These are phyloP conservation scores for Cokeromyces recurvatus DNA, from an alignment of 371 early-diverging fungal species.

Conservation along the genomic window DNA sequence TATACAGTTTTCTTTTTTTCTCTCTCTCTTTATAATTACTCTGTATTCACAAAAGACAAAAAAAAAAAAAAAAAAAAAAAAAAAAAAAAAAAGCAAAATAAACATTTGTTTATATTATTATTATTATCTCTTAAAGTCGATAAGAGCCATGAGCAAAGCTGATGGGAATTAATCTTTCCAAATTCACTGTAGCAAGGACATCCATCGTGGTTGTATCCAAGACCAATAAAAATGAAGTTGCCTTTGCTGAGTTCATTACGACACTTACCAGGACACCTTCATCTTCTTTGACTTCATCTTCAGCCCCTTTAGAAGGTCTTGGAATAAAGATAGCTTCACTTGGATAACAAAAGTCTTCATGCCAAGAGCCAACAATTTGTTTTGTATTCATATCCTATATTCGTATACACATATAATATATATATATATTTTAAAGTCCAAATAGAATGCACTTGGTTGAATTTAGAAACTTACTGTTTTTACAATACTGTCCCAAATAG, in stretches of 20 bases:
- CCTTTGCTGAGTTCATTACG: constrained; percentile 61
- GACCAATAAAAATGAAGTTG: constrained; percentile 63
- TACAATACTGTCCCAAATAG: constrained; percentile 68
- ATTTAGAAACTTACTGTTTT: constrained; percentile 57
- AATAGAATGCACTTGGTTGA: too few species aligned
- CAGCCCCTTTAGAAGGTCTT: constrained; percentile 27
- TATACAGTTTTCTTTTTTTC: too few species aligned
- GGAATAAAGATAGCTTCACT: constrained; percentile 72
- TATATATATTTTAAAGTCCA: too few species aligned
- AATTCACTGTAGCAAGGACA: constrained; percentile 59
- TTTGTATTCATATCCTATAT: constrained; percentile 26
- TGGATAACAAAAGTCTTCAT: constrained; percentile 62
- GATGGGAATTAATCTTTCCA: constrained; percentile 57
- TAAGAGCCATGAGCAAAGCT: constrained; percentile 55
- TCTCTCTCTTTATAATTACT: too few species aligned
- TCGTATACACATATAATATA: too few species aligned
- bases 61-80: too few species aligned
- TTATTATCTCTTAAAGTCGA: constrained; percentile 13
- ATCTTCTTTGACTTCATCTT: constrained; percentile 63
- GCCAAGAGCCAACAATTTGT: constrained; percentile 37
- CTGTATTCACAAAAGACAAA: too few species aligned
- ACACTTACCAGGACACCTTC: constrained; percentile 69
- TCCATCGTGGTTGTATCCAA: constrained; percentile 67
- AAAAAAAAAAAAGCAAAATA: too few species aligned
- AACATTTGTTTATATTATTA: neutral